Base-by-base conservation (phyloP, 768 basidiomycete genomes). In the Podaxis pistillaris region DNA sequence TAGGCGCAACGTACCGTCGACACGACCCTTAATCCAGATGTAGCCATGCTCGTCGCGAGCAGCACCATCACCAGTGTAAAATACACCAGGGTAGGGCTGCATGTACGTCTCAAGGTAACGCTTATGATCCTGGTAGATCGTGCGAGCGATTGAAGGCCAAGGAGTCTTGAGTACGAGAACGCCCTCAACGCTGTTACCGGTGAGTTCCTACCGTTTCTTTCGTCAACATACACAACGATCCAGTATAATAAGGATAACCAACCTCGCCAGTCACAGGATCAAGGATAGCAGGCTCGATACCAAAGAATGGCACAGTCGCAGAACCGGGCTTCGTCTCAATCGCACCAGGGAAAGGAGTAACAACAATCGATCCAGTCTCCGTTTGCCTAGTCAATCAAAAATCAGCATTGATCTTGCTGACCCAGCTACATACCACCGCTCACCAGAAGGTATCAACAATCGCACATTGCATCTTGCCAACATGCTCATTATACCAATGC, bases 41-140 rank as follows among this genome's bases (percentile, higher is more conserved):
- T 99, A 98, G 1, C 96, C 97, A 68, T 98, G 88, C 67, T 90
- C 87, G 71, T 98, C 97, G 22, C 96, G 86, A 13, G 90, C 90
- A 30, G 96, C 96, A 49, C 96, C 97, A 69, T 99, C 96, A 24
- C 97, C 97, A n/a, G 96, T 98, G 77, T 91, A 97, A 83, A 93
- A 98, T 72, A 82, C 79, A 6, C 96, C 96, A 5, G 93, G 91
- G 78, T 96, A 96, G 26, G 91, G 91, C 79, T 78, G 71, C 81
- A 82, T 79, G 70, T 79, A 81, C 3, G 81, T 82, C n/a, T 79
- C 81, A n/a, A 75, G 67, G 64, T 83, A 85, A 64, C 96, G 82
- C 71, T 92, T 87, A 75, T 99, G 96, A 76, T 99, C 96, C 60
- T 85, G 83, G 80, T 86, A 97, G 63, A 98, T 89, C 5, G 94